These are phyloP conservation scores for Didymella sp. DNA, from an alignment of 2,329 filamentous ascomycete species.

Conservation along the genomic window DNA sequence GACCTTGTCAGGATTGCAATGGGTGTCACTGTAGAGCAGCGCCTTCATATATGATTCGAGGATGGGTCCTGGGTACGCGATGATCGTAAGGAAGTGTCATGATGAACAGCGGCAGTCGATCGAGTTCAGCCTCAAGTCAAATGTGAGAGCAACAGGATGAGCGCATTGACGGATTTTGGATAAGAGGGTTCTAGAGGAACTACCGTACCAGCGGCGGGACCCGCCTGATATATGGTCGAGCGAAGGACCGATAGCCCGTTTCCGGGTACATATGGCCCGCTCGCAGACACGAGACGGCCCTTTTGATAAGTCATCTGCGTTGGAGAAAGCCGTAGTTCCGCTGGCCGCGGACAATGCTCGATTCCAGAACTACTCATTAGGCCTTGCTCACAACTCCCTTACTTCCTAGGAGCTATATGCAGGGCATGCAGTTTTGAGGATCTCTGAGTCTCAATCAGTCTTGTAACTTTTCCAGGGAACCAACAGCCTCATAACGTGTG, in stretches of 20 bases:
- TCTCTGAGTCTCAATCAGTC: too few relatives aligned
- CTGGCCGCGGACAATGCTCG: neutral
- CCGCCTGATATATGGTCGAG: neutral
- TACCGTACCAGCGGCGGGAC: neutral
- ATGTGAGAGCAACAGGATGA: neutral
- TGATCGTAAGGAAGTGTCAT: neutral
- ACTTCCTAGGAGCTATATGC: too few relatives aligned
- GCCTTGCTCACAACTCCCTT: neutral
- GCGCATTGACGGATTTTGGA: neutral
- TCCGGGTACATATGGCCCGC: neutral
- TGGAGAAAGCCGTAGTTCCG: neutral
- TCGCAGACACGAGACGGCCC: neutral
- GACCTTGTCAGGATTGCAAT: neutral
- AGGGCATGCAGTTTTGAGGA: too few relatives aligned
- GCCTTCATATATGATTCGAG: neutral
- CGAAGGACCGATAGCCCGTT: neutral
- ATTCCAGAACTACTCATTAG: neutral
- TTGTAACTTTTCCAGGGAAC: too few relatives aligned
- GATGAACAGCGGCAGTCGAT: neutral
- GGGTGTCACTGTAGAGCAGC: neutral
- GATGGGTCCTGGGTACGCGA: neutral
- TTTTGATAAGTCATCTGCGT: neutral
- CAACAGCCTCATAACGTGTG: too few relatives aligned
- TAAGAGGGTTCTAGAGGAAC: neutral
- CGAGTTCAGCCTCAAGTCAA: neutral